Conservation (phyloP, 177 flowering plant species). For the Vitis hybrid region DNA sequence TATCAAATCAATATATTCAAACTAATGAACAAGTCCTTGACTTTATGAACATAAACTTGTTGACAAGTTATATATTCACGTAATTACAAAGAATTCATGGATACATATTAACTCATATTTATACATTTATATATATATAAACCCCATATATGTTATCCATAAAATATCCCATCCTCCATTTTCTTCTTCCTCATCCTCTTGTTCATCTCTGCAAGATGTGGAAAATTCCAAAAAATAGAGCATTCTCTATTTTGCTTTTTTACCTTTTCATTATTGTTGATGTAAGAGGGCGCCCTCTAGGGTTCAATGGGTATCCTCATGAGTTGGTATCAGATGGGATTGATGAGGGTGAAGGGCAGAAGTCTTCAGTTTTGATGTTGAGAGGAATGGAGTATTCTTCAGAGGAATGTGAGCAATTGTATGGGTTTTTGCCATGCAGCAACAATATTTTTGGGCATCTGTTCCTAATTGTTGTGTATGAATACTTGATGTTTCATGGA, state of each 20-base stretch:
- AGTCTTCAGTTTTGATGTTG: background rate
- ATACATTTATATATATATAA: too few species aligned
- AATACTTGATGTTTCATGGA: constrained; percentile 27
- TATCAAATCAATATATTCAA: too few species aligned
- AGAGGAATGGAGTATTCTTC: background rate
- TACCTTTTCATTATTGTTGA: background rate
- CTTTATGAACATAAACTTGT: too few species aligned
- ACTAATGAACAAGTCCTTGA: too few species aligned
- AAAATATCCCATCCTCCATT: background rate
- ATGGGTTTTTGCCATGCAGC: constrained; percentile 35
- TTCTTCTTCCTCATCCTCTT: constrained; percentile 12
- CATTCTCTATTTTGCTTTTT: background rate
- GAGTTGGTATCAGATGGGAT: constrained; percentile 11
- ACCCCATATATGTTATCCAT: background rate
- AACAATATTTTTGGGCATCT: constrained; percentile 19
- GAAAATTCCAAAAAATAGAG: background rate
- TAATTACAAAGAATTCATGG: too few species aligned
- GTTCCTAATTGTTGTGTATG: constrained; percentile 32
- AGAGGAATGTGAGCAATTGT: constrained; percentile 25
- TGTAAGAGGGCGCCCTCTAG: constrained; percentile 2
- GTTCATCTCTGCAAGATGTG: constrained; percentile 10
- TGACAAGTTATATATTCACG: too few species aligned
- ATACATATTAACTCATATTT: too few species aligned
- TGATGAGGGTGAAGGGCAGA: background rate
- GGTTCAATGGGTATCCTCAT: background rate